phyloP scores from a whole-genome alignment of 2,329 filamentous ascomycete species.

The Periconia sp. region DNA sequence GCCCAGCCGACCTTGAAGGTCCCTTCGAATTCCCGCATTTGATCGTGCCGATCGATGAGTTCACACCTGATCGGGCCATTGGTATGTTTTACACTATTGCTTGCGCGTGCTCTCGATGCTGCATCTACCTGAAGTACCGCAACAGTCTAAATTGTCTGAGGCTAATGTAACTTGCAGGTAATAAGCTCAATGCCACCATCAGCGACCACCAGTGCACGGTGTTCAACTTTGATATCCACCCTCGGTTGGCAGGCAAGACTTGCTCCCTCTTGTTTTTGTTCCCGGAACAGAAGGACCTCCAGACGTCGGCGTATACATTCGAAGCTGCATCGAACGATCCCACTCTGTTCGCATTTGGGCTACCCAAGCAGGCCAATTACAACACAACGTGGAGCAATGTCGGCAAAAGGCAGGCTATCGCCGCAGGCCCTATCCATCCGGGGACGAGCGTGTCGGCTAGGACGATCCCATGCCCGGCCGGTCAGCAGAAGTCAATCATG shows the following conservation, averaged over 20 bases:
- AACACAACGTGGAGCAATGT: constrained; percentile 60
- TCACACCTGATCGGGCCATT: constrained; percentile 57
- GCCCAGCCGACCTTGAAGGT: constrained; percentile 20
- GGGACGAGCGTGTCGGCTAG: constrained; percentile 62
- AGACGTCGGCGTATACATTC: constrained; percentile 63
- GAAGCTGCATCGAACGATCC: constrained; percentile 54
- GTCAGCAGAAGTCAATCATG: constrained; percentile 57
- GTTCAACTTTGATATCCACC: constrained; percentile 71
- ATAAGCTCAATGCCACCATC: constrained; percentile 58
- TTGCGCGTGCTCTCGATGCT: too few relatives aligned
- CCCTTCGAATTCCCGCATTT: constrained; percentile 60
- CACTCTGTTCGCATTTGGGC: constrained; percentile 56
- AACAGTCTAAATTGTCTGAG: too few relatives aligned
- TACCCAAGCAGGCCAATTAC: constrained; percentile 52
- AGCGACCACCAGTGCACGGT: constrained; percentile 56
- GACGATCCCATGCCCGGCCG: constrained; percentile 61
- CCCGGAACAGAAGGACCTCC: constrained; percentile 59
- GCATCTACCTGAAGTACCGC: too few relatives aligned
- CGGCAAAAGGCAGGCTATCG: constrained; percentile 54
- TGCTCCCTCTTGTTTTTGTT: constrained; percentile 71
- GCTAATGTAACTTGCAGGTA: too few relatives aligned
- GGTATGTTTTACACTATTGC: too few relatives aligned
- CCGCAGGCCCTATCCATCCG: constrained; percentile 52
- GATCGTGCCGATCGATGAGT: constrained; percentile 64
- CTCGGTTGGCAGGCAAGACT: constrained; percentile 58